phyloP scores from a whole-genome alignment of 2,329 filamentous ascomycete species.

The Penicillium nordicum region DNA sequence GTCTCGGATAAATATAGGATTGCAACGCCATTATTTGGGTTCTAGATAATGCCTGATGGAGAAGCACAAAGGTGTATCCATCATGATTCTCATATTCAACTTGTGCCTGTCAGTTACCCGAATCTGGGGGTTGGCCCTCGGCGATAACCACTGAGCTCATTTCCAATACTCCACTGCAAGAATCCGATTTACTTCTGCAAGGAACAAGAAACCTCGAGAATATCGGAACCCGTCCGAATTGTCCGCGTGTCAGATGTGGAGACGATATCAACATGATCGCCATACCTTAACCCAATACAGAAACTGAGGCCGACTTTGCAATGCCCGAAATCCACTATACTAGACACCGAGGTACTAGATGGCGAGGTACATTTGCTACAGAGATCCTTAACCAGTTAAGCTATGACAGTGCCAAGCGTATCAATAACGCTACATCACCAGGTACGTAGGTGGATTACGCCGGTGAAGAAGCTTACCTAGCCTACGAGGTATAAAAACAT shows the following conservation, averaged over 20 bases:
- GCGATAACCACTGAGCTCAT: not conserved
- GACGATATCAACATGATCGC: not conserved
- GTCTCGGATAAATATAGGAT: not conserved
- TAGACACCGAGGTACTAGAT: no score
- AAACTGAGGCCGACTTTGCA: not conserved
- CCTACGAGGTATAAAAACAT: not conserved
- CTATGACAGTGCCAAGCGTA: no score
- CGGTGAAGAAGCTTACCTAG: no score
- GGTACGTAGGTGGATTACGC: no score
- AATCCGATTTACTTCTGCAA: not conserved
- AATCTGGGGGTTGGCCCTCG: not conserved
- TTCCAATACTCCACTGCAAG: not conserved
- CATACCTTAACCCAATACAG: not conserved
- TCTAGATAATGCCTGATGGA: not conserved
- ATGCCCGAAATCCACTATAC: not conserved
- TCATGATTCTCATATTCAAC: not conserved
- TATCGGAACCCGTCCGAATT: not conserved
- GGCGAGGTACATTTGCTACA: no score
- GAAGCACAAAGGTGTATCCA: not conserved
- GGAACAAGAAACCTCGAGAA: not conserved
- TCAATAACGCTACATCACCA: no score
- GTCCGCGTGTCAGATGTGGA: not conserved
- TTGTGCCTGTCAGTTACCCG: not conserved
- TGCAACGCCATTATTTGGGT: not conserved
- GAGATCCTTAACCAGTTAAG: no score